Evolutionary conservation across 2,329 filamentous ascomycete species (phyloP).

Genomic region (Tympanopsis confertula): DNA sequence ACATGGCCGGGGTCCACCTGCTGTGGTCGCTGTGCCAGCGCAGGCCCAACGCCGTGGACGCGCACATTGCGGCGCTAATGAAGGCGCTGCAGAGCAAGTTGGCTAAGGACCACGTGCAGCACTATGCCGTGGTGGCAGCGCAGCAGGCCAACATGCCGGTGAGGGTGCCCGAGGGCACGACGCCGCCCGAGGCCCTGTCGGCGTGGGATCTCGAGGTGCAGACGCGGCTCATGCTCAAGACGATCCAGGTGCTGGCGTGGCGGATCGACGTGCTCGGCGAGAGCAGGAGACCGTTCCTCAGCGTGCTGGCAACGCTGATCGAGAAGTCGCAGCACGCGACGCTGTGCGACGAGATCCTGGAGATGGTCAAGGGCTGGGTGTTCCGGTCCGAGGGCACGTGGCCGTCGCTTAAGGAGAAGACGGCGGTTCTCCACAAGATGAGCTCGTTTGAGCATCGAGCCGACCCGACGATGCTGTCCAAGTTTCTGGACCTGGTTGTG

Average conservation of each 20-base stretch:
- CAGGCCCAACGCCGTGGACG: slow-evolving; percentile 76
- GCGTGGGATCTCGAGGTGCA: slow-evolving; percentile 78
- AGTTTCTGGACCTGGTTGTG: slow-evolving; percentile 90
- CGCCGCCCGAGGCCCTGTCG: slow-evolving; percentile 46
- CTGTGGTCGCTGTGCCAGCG: slow-evolving; percentile 83
- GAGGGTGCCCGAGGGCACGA: slow-evolving; percentile 41
- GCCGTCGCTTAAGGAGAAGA: slow-evolving; percentile 96
- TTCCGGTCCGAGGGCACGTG: slow-evolving; percentile 91
- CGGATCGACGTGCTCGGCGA: slow-evolving; percentile 89
- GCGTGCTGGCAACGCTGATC: slow-evolving; percentile 83
- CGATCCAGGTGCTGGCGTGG: slow-evolving; percentile 81
- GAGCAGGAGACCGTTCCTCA: slow-evolving; percentile 82
- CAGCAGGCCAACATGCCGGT: slow-evolving; percentile 19
- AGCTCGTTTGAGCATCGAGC: slow-evolving; percentile 77
- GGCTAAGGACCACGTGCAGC: slow-evolving; percentile 82
- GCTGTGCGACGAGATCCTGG: slow-evolving; percentile 82
- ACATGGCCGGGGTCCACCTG: slow-evolving; percentile 81
- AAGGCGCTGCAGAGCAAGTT: slow-evolving; percentile 87
- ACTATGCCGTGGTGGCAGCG: slow-evolving; percentile 47
- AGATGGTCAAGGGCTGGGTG: slow-evolving; percentile 91
- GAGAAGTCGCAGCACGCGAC: slow-evolving; percentile 83
- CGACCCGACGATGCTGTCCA: slow-evolving; percentile 75
- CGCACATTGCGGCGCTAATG: slow-evolving; percentile 79
- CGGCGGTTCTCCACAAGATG: slow-evolving; percentile 98
- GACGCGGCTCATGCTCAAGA: slow-evolving; percentile 83